Percentiles rank a stretch among this genome's conserved stretches.
phyloP scores from a whole-genome alignment of 2,329 filamentous ascomycete genomes.

The Penicillium psychrosexuale region DNA sequence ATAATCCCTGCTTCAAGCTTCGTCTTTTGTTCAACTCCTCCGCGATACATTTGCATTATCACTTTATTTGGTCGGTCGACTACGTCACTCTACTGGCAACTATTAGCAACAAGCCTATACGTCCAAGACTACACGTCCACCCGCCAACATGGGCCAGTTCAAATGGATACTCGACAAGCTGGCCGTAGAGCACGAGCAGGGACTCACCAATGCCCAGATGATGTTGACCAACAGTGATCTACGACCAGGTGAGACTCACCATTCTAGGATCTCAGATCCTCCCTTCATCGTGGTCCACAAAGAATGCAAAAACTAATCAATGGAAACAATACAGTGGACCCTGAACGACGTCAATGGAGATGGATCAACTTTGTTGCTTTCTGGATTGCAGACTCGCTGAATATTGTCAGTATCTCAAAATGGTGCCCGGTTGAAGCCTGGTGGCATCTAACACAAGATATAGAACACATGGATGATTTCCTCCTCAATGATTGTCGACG shows the following conservation, averaged over 20 bases:
- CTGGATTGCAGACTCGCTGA: constrained; percentile 82
- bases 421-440: neutral
- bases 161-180: constrained; percentile 52
- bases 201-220: constrained; percentile 72
- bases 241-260: constrained; percentile 53
- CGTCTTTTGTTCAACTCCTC: neutral
- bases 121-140: neutral
- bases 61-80: neutral
- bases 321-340: constrained; percentile 60
- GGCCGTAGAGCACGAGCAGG: constrained; percentile 71
- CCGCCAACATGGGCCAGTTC: constrained; percentile 26
- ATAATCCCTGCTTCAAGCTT: neutral
- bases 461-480: constrained; percentile 92
- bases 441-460: constrained; percentile 11
- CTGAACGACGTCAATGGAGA: constrained; percentile 75
- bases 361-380: constrained; percentile 86
- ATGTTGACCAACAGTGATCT: constrained; percentile 86
- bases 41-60: neutral
- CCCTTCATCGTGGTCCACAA: neutral
- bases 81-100: neutral
- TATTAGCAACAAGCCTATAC: neutral
- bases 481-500: constrained; percentile 72
- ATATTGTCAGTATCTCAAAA: constrained; percentile 54
- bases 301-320: neutral
- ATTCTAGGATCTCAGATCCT: neutral